These are phyloP conservation scores for Lachnellula occidentalis DNA, from an alignment of 2,329 filamentous ascomycete species.

Conservation along the genomic window DNA sequence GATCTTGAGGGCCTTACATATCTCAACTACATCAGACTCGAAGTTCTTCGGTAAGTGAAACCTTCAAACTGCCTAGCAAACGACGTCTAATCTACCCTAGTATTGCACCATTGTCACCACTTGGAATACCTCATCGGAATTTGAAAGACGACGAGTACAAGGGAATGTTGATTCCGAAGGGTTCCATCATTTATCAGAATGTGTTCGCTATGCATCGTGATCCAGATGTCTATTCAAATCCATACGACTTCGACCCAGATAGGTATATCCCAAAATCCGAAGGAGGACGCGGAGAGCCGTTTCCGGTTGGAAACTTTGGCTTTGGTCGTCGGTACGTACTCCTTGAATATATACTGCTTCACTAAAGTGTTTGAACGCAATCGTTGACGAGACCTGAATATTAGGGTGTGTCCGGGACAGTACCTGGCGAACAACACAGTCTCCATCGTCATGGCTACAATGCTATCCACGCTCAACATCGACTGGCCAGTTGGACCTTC, in stretches of 20 bases:
- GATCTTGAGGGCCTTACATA: slow-evolving; percentile 44
- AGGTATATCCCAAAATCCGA: slow-evolving; percentile 37
- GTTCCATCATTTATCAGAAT: slow-evolving; percentile 46
- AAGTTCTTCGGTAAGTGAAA: slow-evolving; percentile 36
- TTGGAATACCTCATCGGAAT: slow-evolving; percentile 50
- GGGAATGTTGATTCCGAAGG: slow-evolving; percentile 52
- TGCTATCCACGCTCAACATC: slow-evolving; percentile 37
- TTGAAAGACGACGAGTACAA: slow-evolving; percentile 51
- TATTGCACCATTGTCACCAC: slow-evolving; percentile 36
- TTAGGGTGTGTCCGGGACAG: no score
- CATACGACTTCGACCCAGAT: slow-evolving; percentile 42
- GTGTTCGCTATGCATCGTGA: slow-evolving; percentile 51
- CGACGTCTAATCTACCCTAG: no score
- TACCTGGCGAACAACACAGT: no score
- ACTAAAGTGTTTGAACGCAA: no score
- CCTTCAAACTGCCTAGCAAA: slow-evolving; percentile 34
- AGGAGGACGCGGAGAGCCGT: slow-evolving; percentile 40
- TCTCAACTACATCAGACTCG: slow-evolving; percentile 35
- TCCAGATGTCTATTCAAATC: slow-evolving; percentile 35
- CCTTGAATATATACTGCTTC: no score
- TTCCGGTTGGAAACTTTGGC: slow-evolving; percentile 44
- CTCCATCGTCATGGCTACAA: slow-evolving; percentile 34
- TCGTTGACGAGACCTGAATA: no score
- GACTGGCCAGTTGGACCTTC: slow-evolving; percentile 30
- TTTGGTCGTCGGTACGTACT: slow-evolving; percentile 38